Conservation (phyloP, 371 early-diverging fungal genomes). For the Phascolomyces articulosus region DNA sequence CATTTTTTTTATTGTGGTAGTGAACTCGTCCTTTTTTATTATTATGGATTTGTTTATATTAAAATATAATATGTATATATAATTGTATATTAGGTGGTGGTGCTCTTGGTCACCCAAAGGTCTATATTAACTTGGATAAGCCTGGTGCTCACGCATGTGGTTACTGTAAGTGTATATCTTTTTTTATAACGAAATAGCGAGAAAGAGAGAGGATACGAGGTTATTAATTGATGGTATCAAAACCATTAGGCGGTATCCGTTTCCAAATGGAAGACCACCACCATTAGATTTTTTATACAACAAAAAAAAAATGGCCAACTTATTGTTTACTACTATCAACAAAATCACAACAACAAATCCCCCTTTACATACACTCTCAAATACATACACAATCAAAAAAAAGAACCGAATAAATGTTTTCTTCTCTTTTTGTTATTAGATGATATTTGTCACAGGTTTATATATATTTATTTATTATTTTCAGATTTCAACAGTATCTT, state of each 20-base stretch:
- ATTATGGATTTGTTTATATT: too few species aligned
- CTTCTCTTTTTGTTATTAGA: background rate
- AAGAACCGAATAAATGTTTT: background rate
- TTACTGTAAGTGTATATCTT: conserved; percentile 67
- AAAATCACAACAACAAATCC: background rate
- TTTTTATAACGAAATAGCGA: background rate
- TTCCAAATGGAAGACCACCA: conserved; percentile 67
- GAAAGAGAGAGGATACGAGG: background rate
- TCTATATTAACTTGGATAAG: conserved; percentile 88
- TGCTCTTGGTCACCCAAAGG: conserved; percentile 92
- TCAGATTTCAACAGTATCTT: conserved; percentile 9
- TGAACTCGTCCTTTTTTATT: too few species aligned
- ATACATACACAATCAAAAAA: background rate
- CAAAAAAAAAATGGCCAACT: background rate
- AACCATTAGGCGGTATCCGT: conserved; percentile 68
- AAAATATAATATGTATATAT: background rate
- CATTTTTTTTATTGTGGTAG: too few species aligned
- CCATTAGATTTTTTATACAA: conserved; percentile 11
- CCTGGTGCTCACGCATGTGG: conserved; percentile 76
- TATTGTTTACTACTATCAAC: too few species aligned
- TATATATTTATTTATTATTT: background rate
- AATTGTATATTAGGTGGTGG: conserved; percentile 73
- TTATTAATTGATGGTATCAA: background rate
- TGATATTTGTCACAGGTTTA: background rate
- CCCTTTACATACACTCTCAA: background rate